phyloP scores from a whole-genome alignment of 441 rosid genomes.

The Corymbia calophylla region DNA sequence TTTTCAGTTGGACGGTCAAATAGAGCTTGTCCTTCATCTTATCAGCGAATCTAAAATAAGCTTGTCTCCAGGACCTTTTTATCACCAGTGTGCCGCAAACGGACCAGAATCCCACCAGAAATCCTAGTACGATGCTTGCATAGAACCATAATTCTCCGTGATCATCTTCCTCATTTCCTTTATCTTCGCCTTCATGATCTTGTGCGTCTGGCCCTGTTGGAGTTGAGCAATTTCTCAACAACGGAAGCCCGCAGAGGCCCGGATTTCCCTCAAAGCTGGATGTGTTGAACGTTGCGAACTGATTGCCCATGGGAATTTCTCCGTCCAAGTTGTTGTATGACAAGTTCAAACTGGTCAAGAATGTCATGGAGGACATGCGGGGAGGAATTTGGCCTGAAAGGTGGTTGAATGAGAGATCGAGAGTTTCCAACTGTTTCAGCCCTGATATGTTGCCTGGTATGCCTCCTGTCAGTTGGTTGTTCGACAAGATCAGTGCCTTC shows the following conservation, averaged over 20 bases:
- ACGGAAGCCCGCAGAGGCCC: not conserved
- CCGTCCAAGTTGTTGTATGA: not conserved
- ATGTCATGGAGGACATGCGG: not conserved
- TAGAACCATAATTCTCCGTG: not conserved
- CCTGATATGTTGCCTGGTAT: not conserved
- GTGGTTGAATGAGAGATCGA: not conserved
- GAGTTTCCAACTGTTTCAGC: not conserved
- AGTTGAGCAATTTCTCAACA: not conserved
- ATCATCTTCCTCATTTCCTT: not conserved
- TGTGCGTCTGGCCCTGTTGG: not conserved
- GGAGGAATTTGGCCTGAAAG: not conserved
- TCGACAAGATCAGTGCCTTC: not conserved
- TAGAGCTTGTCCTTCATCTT: not conserved
- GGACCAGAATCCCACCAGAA: not conserved
- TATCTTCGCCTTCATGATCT: not conserved
- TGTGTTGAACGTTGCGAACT: not conserved
- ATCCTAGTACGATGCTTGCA: not conserved
- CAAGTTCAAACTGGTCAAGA: not conserved
- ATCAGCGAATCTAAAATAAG: not conserved
- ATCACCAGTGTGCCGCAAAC: not conserved
- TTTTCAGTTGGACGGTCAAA: not conserved
- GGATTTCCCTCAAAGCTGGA: not conserved
- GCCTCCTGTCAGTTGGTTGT: not conserved
- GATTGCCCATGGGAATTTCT: not conserved
- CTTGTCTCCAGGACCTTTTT: not conserved